Evolutionary conservation across 805 yeast species (phyloP), one percentile per base, ranked within the genome.

Genomic region (Cyberlindnera veronae): DNA sequence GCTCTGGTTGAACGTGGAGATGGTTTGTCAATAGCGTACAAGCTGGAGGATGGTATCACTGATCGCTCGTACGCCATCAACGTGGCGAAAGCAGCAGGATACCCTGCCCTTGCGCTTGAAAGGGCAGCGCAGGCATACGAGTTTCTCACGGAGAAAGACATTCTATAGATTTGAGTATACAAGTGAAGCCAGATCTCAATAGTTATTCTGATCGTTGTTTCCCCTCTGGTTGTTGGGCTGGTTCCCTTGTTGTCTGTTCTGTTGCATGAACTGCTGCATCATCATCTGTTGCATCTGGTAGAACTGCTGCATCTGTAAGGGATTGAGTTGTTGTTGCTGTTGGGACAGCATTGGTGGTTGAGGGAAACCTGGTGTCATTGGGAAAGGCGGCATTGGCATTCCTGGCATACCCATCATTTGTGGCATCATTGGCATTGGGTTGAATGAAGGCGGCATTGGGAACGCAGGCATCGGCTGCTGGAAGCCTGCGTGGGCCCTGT

Each of bases 41-140:
- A 80, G 53, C 95, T 93, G 8, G 95, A 85, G 46, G 85, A 87
- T 3, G 99, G 99, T 7, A 77, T 89, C 31, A 81, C 95, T 1
- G 95, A 86, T 57, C 89, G 90, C 57, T 88, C 97, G 0, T 91
- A 90, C 67, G 99, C 99, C 55, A 89, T 93, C 33, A 95, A 93
- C 58, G 98, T 93, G 26, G 98, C 98, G 0, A 95, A 89, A 61
- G 77, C 86, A 19, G 98, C 91, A 8, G 84, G 87, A 46, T 93
- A 91, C 60, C 98, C 99, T 1, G 64, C 67, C 14, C 13, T 31
- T 18, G 42, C 44, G 3, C 36, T 46, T 13, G 28, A 41, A 19
- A 46, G 38, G 32, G 50, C 50, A 5, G 24, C 31, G 5, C 28
- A 32, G 5, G 50, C 44, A 12, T 35, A 43, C 26, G 34, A 33